These are phyloP conservation scores for Chaetomium cochliodes DNA, from an alignment of 495 filamentous ascomycete genomes.

Conservation along the genomic window DNA sequence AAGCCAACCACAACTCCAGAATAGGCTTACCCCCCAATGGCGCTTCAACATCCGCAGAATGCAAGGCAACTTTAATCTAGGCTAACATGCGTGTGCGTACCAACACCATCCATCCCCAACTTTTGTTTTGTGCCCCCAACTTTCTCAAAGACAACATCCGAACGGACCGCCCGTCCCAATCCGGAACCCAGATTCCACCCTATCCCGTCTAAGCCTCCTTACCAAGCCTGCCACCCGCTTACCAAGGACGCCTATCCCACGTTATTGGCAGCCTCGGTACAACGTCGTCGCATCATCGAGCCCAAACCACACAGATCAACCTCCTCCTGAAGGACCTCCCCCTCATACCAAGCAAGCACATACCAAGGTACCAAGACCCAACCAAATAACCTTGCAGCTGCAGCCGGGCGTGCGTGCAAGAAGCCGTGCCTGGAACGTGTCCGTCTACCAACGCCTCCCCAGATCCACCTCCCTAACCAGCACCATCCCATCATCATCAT, in stretches of 20 bases:
- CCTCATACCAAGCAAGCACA: neutral
- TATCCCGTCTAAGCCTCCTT: slow-evolving; percentile 14
- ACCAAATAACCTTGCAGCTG: neutral
- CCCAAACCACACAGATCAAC: neutral
- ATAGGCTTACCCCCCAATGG: neutral
- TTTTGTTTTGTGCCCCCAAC: neutral
- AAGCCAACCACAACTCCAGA: neutral
- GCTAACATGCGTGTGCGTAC: neutral
- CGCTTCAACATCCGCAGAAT: neutral
- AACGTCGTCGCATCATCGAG: neutral
- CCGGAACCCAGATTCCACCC: neutral
- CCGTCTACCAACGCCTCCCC: slow-evolving; percentile 34
- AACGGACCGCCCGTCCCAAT: neutral
- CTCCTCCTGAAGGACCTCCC: neutral
- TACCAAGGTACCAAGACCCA: neutral
- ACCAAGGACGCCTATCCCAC: neutral
- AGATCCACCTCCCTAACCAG: slow-evolving; percentile 38
- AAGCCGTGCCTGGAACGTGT: too few relatives aligned
- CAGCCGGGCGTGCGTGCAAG: neutral
- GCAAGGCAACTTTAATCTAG: neutral
- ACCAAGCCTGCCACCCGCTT: slow-evolving; percentile 2
- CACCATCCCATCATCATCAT: slow-evolving; percentile 34
- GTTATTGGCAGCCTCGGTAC: neutral
- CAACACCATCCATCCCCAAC: too few relatives aligned
- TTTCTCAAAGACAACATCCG: neutral